Evolutionary conservation across 371 early-diverging fungal genomes (phyloP).

Genomic region (Paraphysoderma sedebokerense): DNA sequence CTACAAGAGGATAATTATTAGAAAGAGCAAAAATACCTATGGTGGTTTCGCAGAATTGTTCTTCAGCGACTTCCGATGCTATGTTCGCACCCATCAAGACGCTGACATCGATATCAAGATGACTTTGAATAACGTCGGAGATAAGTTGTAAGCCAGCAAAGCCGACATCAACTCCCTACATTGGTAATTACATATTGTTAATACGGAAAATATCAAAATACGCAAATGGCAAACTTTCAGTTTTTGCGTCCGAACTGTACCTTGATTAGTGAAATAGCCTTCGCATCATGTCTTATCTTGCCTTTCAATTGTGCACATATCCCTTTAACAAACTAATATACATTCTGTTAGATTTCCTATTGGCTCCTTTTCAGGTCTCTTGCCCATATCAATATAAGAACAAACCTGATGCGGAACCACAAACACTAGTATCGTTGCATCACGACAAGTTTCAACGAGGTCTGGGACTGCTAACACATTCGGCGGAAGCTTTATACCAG

Average conservation of each 20-base stretch:
- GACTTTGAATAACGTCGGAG: constrained; percentile 66
- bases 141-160: constrained; percentile 60
- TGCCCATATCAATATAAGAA: not conserved
- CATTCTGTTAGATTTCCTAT: not conserved
- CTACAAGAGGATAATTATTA: not conserved
- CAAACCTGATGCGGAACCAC: constrained; percentile 82
- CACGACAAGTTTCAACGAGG: constrained; percentile 51
- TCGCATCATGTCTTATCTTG: constrained; percentile 41
- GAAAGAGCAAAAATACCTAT: constrained; percentile 44
- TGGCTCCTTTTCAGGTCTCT: not conserved
- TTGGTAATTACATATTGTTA: no score
- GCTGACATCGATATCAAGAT: constrained; percentile 54
- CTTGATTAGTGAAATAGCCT: constrained; percentile 90
- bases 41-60: constrained; percentile 90
- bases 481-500: constrained; percentile 67
- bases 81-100: constrained; percentile 98
- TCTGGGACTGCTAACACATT: constrained; percentile 82
- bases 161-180: constrained; percentile 66
- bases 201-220: not conserved
- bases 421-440: constrained; percentile 80
- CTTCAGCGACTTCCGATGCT: constrained; percentile 88
- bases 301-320: constrained; percentile 63
- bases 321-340: constrained; percentile 56
- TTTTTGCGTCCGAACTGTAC: constrained; percentile 6
- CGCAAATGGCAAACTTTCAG: not conserved